Base-by-base conservation (phyloP, 495 filamentous ascomycete genomes). In the Amniculicola lignicola region DNA sequence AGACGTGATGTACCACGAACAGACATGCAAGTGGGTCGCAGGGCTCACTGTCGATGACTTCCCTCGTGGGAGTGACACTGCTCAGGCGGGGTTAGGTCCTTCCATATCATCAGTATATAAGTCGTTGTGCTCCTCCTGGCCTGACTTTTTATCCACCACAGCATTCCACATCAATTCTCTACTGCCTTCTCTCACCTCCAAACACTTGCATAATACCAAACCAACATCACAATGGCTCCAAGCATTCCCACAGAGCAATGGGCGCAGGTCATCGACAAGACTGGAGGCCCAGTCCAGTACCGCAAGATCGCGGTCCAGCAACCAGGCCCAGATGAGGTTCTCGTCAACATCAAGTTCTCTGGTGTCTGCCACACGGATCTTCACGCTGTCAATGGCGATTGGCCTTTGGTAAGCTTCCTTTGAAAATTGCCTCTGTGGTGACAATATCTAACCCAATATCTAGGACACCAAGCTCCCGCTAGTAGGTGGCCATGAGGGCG, bases 401-500 rank as follows among this genome's bases (percentile, higher is more conserved):
- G 90, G 89, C 90, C 91, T 10, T 70, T 95, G 36, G 58, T 61
- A 29, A 36, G 57, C 47, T 45, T 11, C 19, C n/a, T n/a, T n/a
- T n/a, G n/a, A n/a, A n/a, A n/a, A n/a, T 35, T 3, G 18, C 2
- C 24, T 4, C 25, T 15, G 3, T 25, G 11, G 33, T 41, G 27
- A 36, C 38, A 9, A 22, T 42, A 24, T 2, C 51, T 55, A 33
- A 54, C 36, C 4, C 1, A 19, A 7, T 15, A 9, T 19, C 4
- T 25, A 61, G 58, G 67, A 74, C 4, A 80, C 80, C 58, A 95
- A 95, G 74, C 70, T 86, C 16, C 87, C 89, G 12, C 77, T 95
- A n/a, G 85, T 96, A 35, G 90, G 91, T 63, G 91, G 91, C n/a
- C 91, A 96, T 73, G 90, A 95, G 73, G 91, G 65, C 46, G 88